A percentile compares a stretch with the other conserved stretches of the same genome.
These are phyloP conservation scores for Mesembryanthemum crystallinum DNA, from an alignment of 148 eudicot genomes.

Conservation along the genomic window DNA sequence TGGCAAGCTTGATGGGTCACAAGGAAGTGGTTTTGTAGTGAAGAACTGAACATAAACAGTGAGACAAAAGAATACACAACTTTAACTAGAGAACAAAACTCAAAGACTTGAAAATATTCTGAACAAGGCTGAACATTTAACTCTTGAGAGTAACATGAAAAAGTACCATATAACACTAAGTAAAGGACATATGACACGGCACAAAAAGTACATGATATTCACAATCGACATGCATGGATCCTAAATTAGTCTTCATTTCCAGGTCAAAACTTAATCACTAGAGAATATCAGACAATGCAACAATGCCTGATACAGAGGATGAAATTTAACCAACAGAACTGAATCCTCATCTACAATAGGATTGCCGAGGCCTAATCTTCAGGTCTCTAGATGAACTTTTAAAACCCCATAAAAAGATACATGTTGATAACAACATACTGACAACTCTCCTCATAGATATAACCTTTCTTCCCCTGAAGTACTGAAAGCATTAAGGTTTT, in stretches of 20 bases:
- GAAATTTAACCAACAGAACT: background rate
- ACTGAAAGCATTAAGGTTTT: background rate
- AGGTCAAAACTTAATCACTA: background rate
- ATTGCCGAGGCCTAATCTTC: background rate
- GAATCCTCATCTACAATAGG: background rate
- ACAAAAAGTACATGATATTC: background rate
- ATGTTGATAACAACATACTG: background rate
- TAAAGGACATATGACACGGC: background rate
- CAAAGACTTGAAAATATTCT: background rate
- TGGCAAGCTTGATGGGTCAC: slow-evolving; percentile 83
- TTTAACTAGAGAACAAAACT: background rate
- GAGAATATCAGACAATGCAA: background rate
- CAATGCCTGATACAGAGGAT: background rate
- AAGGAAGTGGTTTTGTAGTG: slow-evolving; percentile 71
- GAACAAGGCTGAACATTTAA: background rate
- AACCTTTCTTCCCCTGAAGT: background rate
- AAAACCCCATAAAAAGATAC: background rate
- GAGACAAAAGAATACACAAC: background rate
- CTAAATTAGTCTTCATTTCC: background rate
- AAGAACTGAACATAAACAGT: slow-evolving; percentile 54
- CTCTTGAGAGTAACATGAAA: background rate
- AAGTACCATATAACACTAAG: background rate
- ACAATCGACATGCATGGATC: background rate
- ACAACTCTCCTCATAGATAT: background rate
- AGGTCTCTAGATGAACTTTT: background rate